Base-by-base conservation (phyloP, 2,329 filamentous ascomycete genomes). In the Fulvia fulva region DNA sequence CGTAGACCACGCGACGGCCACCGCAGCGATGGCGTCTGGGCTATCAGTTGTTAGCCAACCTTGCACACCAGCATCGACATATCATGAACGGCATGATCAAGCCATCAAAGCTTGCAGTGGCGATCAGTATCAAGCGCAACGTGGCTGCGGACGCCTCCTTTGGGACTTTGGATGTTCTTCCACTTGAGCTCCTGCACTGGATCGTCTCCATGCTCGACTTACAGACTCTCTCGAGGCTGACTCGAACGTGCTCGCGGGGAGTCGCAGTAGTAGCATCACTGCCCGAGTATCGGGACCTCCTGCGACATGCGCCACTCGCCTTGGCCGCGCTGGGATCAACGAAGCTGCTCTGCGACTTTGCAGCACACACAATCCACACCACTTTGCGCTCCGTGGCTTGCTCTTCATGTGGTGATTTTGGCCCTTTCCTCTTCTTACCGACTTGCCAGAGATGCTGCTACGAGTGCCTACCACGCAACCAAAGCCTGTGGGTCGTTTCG, bases 31-130 rank as follows among this genome's bases (percentile, higher is more conserved):
- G 28, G 28, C 28, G 28, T 12, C 28, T 32, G 28, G 4, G 12
- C 28, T 2, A 1, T 32, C 4, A 0, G 55, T 76, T 54, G 77
- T 80, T 2, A 67, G 72, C 57, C 73, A n/a, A 6, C 11, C 28
- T 52, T 14, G 53, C 57, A 7, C 26, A 59, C 41, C 34, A 52
- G 41, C 57, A 52, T 5, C 12, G 46, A 26, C 25, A 59, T 26
- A 56, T 59, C 41, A 52, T 59, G 23, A 26, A 45, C 4, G 57
- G 52, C 9, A 34, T 55, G 45, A 59, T 59, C 34, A 21, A 34
- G 25, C 45, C 46, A 19, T 28, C 22, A 6, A 51, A 58, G 6
- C 51, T 30, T 16, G 55, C 55, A 16, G 52, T 34, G 14, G 6
- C 49, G 11, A 26, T 34, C 6, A 45, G 16, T 21, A 56, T 53